Evolutionary conservation across 1,139 yeast genomes (phyloP).

Genomic region (Protomyces arabidopsidicola): DNA sequence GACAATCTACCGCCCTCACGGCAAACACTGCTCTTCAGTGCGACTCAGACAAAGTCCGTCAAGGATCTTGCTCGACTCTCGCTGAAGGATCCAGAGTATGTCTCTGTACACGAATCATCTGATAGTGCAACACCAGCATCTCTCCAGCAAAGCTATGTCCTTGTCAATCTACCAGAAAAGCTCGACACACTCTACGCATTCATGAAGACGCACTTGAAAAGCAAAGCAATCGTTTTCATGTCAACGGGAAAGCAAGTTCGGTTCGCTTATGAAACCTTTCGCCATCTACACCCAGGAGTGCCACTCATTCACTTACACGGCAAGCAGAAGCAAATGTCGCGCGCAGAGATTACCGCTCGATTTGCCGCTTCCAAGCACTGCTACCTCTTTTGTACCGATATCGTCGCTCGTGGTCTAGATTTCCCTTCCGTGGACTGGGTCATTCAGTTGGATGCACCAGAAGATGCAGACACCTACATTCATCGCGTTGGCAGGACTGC

Average conservation of each 20-base stretch:
- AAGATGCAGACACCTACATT: constrained; percentile 88
- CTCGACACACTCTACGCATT: constrained; percentile 84
- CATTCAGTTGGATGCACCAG: constrained; percentile 92
- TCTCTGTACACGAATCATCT: constrained; percentile 50
- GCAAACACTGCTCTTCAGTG: constrained; percentile 85
- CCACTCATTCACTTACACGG: constrained; percentile 90
- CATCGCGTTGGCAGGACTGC: constrained; percentile 98
- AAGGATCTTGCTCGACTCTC: constrained; percentile 85
- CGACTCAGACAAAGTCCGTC: constrained; percentile 87
- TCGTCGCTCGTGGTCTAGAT: constrained; percentile 95
- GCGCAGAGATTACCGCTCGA: constrained; percentile 82
- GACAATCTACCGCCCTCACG: constrained; percentile 72
- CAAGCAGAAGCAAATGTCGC: constrained; percentile 87
- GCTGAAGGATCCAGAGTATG: constrained; percentile 63
- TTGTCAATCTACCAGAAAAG: constrained; percentile 70
- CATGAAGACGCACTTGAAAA: constrained; percentile 77
- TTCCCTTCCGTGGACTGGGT: constrained; percentile 99
- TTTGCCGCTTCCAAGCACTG: constrained; percentile 82
- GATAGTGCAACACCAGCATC: constrained; percentile 70
- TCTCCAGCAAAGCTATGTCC: constrained; percentile 75
- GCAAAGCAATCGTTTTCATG: constrained; percentile 80
- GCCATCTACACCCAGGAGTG: constrained; percentile 93
- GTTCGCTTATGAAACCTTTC: constrained; percentile 81
- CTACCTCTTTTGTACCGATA: constrained; percentile 91
- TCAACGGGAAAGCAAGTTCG: constrained; percentile 95